Evolutionary conservation across 768 basidiomycete species (phyloP).

Genomic region (Hygrophoropsis aurantiaca): DNA sequence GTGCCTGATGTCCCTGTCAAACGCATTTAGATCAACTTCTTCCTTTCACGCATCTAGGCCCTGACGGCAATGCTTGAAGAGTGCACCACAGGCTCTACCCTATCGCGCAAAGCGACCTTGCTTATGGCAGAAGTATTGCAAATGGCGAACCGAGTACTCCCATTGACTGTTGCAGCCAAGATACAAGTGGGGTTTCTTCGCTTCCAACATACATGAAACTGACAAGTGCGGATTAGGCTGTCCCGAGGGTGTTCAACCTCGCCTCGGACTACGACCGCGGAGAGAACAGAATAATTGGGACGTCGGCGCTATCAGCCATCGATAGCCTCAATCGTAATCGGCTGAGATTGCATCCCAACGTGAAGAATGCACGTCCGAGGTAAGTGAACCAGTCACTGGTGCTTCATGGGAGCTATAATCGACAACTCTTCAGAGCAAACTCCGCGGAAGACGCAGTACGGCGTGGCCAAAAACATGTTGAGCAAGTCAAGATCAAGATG

Average conservation of each 20-base stretch:
- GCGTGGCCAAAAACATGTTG: conserved; percentile 86
- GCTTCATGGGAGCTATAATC: background rate
- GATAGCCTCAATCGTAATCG: conserved; percentile 94
- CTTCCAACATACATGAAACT: background rate
- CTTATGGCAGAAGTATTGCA: conserved; percentile 90
- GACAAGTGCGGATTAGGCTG: conserved; percentile 48
- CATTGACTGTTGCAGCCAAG: conserved; percentile 74
- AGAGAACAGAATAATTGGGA: conserved; percentile 79
- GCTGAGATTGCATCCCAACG: conserved; percentile 60
- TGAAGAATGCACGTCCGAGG: conserved; percentile 66
- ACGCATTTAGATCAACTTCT: conserved; percentile 5
- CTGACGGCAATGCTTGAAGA: conserved; percentile 86
- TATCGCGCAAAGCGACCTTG: conserved; percentile 88
- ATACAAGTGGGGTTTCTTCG: conserved; percentile 63
- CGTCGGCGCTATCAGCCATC: conserved; percentile 81
- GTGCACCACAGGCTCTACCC: conserved; percentile 61
- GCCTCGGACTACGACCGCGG: conserved; percentile 80
- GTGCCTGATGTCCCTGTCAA: conserved; percentile 18
- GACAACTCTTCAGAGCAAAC: conserved; percentile 52
- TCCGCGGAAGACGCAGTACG: conserved; percentile 84
- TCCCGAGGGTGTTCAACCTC: conserved; percentile 82
- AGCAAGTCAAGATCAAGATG: conserved; percentile 85
- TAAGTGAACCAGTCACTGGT: conserved; percentile 25
- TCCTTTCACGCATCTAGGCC: conserved; percentile 48
- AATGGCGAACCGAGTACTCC: conserved; percentile 84